Evolutionary conservation across 441 rosid species (phyloP).

Genomic region (Breynia disticha): DNA sequence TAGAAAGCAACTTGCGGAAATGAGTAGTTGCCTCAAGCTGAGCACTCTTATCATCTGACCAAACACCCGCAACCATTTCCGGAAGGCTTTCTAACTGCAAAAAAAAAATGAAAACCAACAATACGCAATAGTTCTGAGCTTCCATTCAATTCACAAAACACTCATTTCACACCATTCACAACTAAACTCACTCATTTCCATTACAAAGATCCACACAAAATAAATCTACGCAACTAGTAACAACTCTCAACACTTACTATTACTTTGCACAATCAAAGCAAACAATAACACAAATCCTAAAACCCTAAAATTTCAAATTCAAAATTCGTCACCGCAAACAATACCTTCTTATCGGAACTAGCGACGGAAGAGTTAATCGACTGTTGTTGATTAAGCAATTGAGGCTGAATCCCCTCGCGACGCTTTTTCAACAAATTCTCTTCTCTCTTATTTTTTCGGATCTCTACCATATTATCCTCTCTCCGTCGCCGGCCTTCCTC

Average conservation of each 20-base stretch:
- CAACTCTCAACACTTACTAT: too few relatives aligned
- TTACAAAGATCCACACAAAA: too few relatives aligned
- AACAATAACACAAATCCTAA: too few relatives aligned
- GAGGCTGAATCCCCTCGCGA: conserved; percentile 61
- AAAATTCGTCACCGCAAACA: too few relatives aligned
- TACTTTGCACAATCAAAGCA: too few relatives aligned
- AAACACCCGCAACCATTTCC: conserved; percentile 55
- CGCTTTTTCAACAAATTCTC: conserved; percentile 79
- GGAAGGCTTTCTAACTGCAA: conserved; percentile 63
- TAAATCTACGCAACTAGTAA: too few relatives aligned
- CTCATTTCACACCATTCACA: too few relatives aligned
- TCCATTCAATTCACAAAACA: not conserved
- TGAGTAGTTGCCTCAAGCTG: conserved; percentile 69
- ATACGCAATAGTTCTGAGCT: too few relatives aligned
- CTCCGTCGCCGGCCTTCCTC: conserved; percentile 75
- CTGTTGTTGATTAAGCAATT: conserved; percentile 12
- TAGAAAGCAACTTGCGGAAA: conserved; percentile 66
- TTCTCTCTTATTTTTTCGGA: conserved; percentile 67
- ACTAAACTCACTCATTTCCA: too few relatives aligned
- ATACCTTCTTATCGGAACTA: too few relatives aligned
- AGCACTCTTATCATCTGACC: conserved; percentile 41
- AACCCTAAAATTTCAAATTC: too few relatives aligned
- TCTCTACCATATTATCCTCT: conserved; percentile 83
- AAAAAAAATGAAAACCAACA: conserved; percentile 3
- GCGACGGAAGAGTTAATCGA: not conserved